A percentile compares a stretch with the other conserved stretches of the same genome.
Conservation (phyloP, 2,329 filamentous ascomycete genomes). For the Trichoderma sp. region DNA sequence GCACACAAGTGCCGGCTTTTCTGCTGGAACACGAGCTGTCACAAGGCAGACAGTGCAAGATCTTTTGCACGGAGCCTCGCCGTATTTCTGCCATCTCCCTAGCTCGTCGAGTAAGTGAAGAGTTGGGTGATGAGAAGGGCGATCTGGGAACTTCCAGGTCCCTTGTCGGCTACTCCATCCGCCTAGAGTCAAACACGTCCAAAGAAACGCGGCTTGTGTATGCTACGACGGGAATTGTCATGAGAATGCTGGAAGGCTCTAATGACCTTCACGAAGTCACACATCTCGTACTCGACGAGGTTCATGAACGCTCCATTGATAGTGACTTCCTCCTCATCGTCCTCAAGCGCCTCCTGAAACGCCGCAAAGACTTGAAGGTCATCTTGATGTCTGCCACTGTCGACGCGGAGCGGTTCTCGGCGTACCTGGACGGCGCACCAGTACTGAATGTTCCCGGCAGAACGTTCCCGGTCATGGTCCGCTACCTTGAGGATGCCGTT, state of each 20-base stretch:
- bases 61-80: constrained; percentile 93
- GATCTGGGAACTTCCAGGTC: constrained; percentile 83
- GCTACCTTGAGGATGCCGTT: constrained; percentile 89
- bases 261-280: constrained; percentile 87
- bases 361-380: constrained; percentile 82
- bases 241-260: constrained; percentile 92
- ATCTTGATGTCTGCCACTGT: constrained; percentile 98
- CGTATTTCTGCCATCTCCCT: constrained; percentile 96
- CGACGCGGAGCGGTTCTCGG: constrained; percentile 86
- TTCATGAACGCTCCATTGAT: constrained; percentile 94
- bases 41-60: constrained; percentile 79
- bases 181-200: constrained; percentile 84
- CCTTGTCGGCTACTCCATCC: constrained; percentile 90
- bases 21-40: constrained; percentile 86
- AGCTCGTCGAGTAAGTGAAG: constrained; percentile 89
- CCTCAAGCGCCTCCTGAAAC: constrained; percentile 76
- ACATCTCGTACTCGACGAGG: constrained; percentile 94
- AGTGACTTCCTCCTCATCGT: constrained; percentile 95
- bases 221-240: constrained; percentile 90
- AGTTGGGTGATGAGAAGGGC: constrained; percentile 80
- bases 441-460: constrained; percentile 88
- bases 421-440: constrained; percentile 82
- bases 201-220: constrained; percentile 84
- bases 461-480: constrained; percentile 87
- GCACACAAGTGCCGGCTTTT: constrained; percentile 94